Conservation (phyloP, 768 basidiomycete species). For the Daedalea quercina region DNA sequence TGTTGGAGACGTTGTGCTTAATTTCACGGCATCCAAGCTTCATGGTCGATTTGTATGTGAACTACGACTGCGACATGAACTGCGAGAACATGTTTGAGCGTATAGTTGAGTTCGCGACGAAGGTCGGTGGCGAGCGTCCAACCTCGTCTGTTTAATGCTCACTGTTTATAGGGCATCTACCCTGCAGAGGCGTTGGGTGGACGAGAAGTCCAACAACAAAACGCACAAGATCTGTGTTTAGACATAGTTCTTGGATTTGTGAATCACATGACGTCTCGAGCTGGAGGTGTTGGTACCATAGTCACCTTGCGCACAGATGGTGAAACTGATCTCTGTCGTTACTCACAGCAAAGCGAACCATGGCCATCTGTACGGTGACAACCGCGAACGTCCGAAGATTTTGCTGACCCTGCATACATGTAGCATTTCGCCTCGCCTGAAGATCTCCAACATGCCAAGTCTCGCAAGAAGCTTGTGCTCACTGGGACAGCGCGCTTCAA, state of each 20-base stretch:
- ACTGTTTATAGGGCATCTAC: conserved; percentile 63
- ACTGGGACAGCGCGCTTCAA: conserved; percentile 87
- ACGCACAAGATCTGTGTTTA: conserved; percentile 80
- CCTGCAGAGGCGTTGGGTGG: conserved; percentile 53
- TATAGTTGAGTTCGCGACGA: conserved; percentile 80
- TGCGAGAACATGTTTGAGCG: conserved; percentile 95
- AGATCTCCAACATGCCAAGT: conserved; percentile 61
- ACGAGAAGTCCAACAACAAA: conserved; percentile 60
- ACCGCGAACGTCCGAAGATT: too few species aligned
- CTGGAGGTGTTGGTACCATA: conserved; percentile 36
- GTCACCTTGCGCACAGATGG: neutral
- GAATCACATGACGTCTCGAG: conserved; percentile 76
- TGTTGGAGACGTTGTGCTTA: conserved; percentile 81
- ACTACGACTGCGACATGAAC: conserved; percentile 96
- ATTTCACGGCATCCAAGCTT: conserved; percentile 81
- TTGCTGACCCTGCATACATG: neutral
- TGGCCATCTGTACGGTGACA: conserved; percentile 56
- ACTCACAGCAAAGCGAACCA: conserved; percentile 27
- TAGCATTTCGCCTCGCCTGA: conserved; percentile 54
- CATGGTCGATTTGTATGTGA: conserved; percentile 93
- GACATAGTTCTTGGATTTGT: conserved; percentile 85
- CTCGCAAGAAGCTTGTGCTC: conserved; percentile 80
- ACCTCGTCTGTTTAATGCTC: neutral
- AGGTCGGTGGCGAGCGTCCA: conserved; percentile 40
- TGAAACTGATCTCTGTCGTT: neutral